Base-by-base conservation (phyloP, 495 filamentous ascomycete species). In the Sabuloglossum arenarium region DNA sequence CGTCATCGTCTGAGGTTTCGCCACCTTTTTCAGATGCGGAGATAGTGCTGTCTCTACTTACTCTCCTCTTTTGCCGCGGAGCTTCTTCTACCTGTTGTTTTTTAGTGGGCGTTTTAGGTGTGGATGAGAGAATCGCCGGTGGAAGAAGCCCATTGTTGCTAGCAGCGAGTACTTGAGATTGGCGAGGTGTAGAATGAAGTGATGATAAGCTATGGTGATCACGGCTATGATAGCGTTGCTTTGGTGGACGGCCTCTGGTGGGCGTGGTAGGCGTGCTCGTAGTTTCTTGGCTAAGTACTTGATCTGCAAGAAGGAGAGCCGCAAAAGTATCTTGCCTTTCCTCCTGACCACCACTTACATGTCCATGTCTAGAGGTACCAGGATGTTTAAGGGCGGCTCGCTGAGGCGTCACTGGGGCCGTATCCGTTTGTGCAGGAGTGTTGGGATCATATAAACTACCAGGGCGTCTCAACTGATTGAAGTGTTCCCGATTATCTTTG, bases 31-130 rank as follows among this genome's bases (percentile, higher is more conserved):
- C 86, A 4, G 84, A 82, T 19, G 79, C 86, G 0, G 88, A 94
- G 52, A 95, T 89, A 6, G 88, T 95, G 69, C 85, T 91, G 61
- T 94, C 87, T 49, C 85, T 75, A 62, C 86, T 85, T 62, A 81
- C 77, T 53, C 74, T 64, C n/a, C 56, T 61, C 4, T 49, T 56
- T 59, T 62, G 62, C 42, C 10, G 6, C 14, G 29, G 11, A 24
- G 21, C 16, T 10, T 42, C 32, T 34, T 23, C 19, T 6, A 47
- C 1, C 6, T 47, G 32, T 19, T 47, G 32, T 19, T 24, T 30
- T 47, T 19, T 31, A 2, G 21, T 11, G 25, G 29, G 31, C 8
- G 34, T 24, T 9, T 28, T 21, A 34, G 54, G 29, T 23, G 24
- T 51, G 21, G 25, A 12, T 31, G 42, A 42, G 2, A 47, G 9